Percentiles rank a stretch among this genome's conserved stretches.
These are phyloP conservation scores for Wickerhamomyces ciferrii DNA, from an alignment of 805 yeast species.

Conservation along the genomic window DNA sequence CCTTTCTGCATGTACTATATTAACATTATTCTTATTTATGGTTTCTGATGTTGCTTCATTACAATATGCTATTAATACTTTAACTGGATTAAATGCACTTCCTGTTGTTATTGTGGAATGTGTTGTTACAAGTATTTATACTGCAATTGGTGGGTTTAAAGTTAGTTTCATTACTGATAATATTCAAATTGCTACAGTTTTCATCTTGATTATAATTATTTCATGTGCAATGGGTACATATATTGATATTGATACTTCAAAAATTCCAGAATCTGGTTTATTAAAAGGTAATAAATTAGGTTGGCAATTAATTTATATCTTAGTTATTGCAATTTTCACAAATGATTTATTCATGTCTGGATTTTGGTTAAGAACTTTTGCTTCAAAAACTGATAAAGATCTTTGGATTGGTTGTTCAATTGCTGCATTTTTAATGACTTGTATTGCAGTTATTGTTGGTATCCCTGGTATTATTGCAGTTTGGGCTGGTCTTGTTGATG, in stretches of 20 bases:
- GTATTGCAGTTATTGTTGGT: constrained; percentile 69
- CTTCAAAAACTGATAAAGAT: constrained; percentile 74
- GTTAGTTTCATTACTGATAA: constrained; percentile 87
- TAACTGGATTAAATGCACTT: constrained; percentile 75
- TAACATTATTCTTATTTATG: constrained; percentile 83
- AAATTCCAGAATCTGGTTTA: constrained; percentile 59
- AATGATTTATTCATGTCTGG: constrained; percentile 90
- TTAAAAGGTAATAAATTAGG: constrained; percentile 67
- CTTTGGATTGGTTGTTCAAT: constrained; percentile 68
- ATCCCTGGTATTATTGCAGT: constrained; percentile 83
- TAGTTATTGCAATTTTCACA: constrained; percentile 81
- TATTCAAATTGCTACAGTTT: constrained; percentile 72
- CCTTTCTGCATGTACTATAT: constrained; percentile 72
- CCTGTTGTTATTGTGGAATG: constrained; percentile 83
- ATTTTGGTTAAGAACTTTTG: constrained; percentile 92
- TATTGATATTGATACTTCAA: constrained; percentile 52
- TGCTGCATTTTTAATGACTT: constrained; percentile 63
- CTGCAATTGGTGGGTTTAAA: constrained; percentile 83
- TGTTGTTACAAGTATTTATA: constrained; percentile 81
- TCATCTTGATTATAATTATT: constrained; percentile 63
- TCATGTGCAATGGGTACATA: constrained; percentile 75
- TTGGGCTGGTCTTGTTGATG: constrained; percentile 69
- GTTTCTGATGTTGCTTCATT: constrained; percentile 83
- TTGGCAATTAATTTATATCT: constrained; percentile 84
- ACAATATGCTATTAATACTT: constrained; percentile 65